A percentile compares a stretch with the other conserved stretches of the same genome.
phyloP scores from a whole-genome alignment of 73 alveolate genomes.

The Blepharisma stoltei region DNA sequence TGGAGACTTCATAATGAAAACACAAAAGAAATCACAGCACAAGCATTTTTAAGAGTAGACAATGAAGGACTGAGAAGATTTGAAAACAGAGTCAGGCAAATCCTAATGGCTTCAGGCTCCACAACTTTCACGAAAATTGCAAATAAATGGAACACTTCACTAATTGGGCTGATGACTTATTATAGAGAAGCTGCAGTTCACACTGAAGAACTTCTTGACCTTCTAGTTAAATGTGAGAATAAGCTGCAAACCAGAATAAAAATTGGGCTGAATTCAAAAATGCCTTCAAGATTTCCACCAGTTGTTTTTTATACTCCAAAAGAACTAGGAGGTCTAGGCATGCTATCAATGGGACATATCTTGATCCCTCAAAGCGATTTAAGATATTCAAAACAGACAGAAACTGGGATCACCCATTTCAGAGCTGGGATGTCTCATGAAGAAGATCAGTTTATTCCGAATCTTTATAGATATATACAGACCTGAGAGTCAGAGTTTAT shows the following conservation, averaged over 20 bases:
- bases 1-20: constrained; percentile 99
- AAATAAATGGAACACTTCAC: constrained; percentile 99
- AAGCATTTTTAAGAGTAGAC: constrained; percentile 98
- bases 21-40: constrained; percentile 99
- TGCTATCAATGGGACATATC: constrained; percentile 99
- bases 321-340: constrained; percentile 73
- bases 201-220: constrained; percentile 98
- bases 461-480: constrained; percentile 97
- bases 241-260: constrained; percentile 98
- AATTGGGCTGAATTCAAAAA: constrained; percentile 99
- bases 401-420: constrained; percentile 96
- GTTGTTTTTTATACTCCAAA: constrained; percentile 97
- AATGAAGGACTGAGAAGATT: constrained; percentile 96
- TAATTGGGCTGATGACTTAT: constrained; percentile 98
- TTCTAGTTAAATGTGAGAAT: constrained; percentile 96
- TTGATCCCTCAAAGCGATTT: constrained; percentile 98
- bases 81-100: constrained; percentile 96
- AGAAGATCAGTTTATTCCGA: constrained; percentile 99
- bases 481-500: constrained; percentile 99
- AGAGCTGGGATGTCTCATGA: constrained; percentile 99
- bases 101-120: constrained; percentile 98
- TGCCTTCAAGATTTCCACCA: constrained; percentile 99
- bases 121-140: constrained; percentile 99
- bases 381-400: constrained; percentile 98
- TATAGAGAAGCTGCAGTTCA: constrained; percentile 99